Evolutionary conservation across 2,329 filamentous ascomycete species (phyloP), one percentile per base, ranked within the genome.

Genomic region (Seiridium unicorne): DNA sequence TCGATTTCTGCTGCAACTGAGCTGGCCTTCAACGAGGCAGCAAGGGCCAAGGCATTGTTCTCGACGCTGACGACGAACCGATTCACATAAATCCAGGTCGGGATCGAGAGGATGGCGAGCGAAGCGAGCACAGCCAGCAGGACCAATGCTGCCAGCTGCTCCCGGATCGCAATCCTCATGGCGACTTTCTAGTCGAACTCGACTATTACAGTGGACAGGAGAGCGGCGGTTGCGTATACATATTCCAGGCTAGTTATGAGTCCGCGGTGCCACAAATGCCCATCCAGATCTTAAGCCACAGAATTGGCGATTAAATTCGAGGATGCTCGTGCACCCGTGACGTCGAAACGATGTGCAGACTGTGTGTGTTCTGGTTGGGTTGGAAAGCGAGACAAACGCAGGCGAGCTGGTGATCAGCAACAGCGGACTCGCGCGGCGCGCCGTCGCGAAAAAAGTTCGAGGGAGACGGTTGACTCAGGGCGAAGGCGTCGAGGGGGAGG

Each of bases 91-190:
- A 85, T 73, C 83, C 83, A 86, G 72, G 89, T 91, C 68, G 93
- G 91, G 63, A 97, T 84, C 13, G 92, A 87, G 62, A 97, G 84
- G 63, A 96, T 87, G 59, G 89, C 86, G 63, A 97, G 84, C 58
- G 89, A 88, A 60, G 90, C 78, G 60, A 96, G 83, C 54, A 92
- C 88, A 61, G 90, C 86, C 61, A 92, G 71, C 65, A 95, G 80
- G 69, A 97, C 91, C 64, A 97, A 82, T 73, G 88, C 82, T 66
- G 87, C 91, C 68, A 97, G 83, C 84, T 97, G 93, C 77, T 93
- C 89, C 66, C 92, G 86, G 70, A 97, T 97, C 60, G 90, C 89
- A 73, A 97, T 86, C 74, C 92, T 87, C 91, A 97, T 94, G 69
- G 55, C 69, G 35, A 47, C 8, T 32, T 26, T 10, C n/a, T 5